Conservation (phyloP, 2,329 filamentous ascomycete genomes). For the Aspergillus fructus region DNA sequence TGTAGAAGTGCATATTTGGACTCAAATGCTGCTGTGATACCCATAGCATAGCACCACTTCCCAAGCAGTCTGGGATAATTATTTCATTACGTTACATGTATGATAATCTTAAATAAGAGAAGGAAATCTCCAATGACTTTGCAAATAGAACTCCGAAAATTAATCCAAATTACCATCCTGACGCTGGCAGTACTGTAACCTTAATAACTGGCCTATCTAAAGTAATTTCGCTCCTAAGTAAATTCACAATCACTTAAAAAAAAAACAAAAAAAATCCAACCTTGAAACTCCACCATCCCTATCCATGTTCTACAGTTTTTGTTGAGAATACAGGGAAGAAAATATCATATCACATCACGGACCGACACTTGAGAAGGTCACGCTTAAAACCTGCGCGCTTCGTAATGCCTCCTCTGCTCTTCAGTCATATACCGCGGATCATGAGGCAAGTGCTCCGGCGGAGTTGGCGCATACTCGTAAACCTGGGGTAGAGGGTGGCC, state of each 20-base stretch:
- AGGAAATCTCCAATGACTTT: neutral
- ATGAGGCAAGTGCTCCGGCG: neutral
- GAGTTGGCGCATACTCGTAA: neutral
- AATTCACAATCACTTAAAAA: neutral
- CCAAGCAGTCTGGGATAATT: neutral
- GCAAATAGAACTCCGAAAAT: neutral
- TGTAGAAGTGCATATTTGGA: neutral
- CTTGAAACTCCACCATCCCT: neutral
- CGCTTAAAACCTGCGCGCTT: neutral
- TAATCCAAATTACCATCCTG: neutral
- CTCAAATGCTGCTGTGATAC: neutral
- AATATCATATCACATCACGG: neutral
- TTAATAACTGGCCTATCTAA: neutral
- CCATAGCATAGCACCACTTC: neutral
- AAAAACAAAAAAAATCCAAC: neutral
- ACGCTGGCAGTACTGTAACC: neutral
- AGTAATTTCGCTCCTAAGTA: neutral
- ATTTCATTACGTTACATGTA: neutral
- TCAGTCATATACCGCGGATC: neutral
- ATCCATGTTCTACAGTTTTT: neutral
- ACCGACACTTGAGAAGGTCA: neutral
- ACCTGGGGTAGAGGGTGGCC: neutral
- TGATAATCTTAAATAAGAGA: neutral
- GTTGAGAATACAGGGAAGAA: neutral
- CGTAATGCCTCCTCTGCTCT: neutral